Evolutionary conservation across 129 eudicot genomes (phyloP), one percentile per base, ranked within the genome.

Genomic region (Tanacetum coccineum): DNA sequence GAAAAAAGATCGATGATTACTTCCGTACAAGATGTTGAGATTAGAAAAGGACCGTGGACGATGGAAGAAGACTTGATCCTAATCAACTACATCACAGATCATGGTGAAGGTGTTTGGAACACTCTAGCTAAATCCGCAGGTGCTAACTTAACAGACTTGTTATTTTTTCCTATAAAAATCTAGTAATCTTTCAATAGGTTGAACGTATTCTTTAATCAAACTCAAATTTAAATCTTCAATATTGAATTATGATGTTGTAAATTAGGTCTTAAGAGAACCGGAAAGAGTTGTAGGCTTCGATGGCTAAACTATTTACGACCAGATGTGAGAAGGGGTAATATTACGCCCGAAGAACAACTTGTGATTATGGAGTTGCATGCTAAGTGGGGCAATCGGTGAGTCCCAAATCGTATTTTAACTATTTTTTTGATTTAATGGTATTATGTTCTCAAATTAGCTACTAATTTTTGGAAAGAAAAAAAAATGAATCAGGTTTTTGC

Each of bases 31-130:
- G 91, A 92, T 21, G 80, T 30, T 50, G 91, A 88, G 72, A 85
- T 92, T 26, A 78, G 98, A 76, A 92, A 92, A 78, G 98, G 98
- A 19, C 98, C 98, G 15, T 92, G 98, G 98, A 92, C 96, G 22
- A 85, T 88, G 98, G 98, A 92, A 70, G 98, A 92, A 80, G 98
- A 92, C 80, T 67, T 83, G 74, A 88, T 92, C 64, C 95, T 92
- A 55, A 92, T 92, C 74, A 92, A 92, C 83, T 92, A 88, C 80
- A 92, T 92, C 48, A 89, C 95, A 0, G 87, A 80, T 73, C 98
- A 92, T 47, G 98, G 98, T 9, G 98, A 92, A 88, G 98, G 98
- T 60, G 95, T 86, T 65, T 92, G 98, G 98, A 92, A 92, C 74
- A 77, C 91, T 21, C 84, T 92, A 6, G 96, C 96, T 21, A 70